These are phyloP conservation scores for Debaryomyces singareniensis DNA, from an alignment of 1,139 yeast species.

Conservation along the genomic window DNA sequence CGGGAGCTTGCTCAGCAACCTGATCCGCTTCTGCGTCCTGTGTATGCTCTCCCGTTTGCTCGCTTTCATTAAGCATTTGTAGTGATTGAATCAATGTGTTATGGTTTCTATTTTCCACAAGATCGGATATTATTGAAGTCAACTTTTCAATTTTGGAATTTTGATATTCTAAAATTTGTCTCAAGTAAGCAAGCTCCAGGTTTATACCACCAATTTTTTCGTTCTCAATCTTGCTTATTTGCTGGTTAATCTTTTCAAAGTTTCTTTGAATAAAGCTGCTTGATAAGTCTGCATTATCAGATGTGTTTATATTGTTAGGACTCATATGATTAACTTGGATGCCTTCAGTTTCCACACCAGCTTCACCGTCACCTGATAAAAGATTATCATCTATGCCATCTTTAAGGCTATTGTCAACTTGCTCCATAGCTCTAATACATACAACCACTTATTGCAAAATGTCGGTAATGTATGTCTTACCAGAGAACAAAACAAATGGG, in stretches of 20 bases:
- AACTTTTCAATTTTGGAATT: conserved; percentile 35
- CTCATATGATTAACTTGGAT: conserved; percentile 1
- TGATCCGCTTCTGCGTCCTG: conserved; percentile 9
- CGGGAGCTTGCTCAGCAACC: conserved; percentile 11
- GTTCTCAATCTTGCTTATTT: conserved; percentile 12
- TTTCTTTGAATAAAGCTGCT: conserved; percentile 7
- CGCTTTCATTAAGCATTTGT: conserved; percentile 24
- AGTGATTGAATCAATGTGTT: conserved; percentile 20
- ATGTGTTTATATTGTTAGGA: conserved; percentile 1
- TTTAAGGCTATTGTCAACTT: conserved; percentile 4
- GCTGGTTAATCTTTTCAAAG: conserved; percentile 7
- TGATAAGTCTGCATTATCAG: conserved; percentile 3
- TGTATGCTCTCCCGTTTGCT: conserved; percentile 6
- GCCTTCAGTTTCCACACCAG: conserved; percentile 1
- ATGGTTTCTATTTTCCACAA: conserved; percentile 29
- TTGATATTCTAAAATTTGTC: conserved; percentile 34
- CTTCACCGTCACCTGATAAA: conserved; percentile 2
- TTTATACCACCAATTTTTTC: conserved; percentile 19
- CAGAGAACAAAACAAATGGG: too few species aligned
- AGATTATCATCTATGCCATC: conserved; percentile 3
- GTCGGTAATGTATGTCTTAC: too few species aligned
- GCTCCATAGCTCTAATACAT: conserved; percentile 5
- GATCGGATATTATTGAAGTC: conserved; percentile 24
- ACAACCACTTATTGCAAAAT: conserved; percentile 10
- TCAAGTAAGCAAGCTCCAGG: conserved; percentile 30